phyloP scores from a whole-genome alignment of 306 rosid genomes.

The Cercis canadensis region DNA sequence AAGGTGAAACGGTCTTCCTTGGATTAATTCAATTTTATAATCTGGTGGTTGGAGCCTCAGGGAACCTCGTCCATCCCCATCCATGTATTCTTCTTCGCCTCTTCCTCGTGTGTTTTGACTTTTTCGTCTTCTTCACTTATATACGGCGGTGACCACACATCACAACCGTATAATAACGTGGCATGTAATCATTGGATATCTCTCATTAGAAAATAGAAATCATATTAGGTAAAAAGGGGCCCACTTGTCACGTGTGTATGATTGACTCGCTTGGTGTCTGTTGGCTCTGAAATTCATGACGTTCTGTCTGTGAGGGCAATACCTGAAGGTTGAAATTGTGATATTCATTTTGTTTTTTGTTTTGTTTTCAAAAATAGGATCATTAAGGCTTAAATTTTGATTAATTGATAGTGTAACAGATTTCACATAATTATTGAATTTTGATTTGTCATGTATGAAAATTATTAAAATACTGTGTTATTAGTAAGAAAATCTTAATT shows the following conservation, averaged over 20 bases:
- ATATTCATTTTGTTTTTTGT: too few species aligned
- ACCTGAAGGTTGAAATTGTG: too few species aligned
- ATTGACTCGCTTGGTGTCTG: constrained; percentile 24
- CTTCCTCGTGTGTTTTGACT: constrained; percentile 29
- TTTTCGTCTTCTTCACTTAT: constrained; percentile 1
- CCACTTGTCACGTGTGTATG: constrained; percentile 41
- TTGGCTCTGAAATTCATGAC: constrained; percentile 32
- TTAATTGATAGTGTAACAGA: too few species aligned
- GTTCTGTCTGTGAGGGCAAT: too few species aligned
- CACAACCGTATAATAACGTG: neutral
- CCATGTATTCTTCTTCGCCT: neutral
- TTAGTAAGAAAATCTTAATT: too few species aligned
- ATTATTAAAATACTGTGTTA: too few species aligned
- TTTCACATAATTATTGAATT: too few species aligned
- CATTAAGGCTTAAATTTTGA: too few species aligned
- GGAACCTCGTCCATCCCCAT: constrained; percentile 5
- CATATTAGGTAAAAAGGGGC: constrained; percentile 5
- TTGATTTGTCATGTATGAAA: too few species aligned
- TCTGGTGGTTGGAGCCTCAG: constrained; percentile 29
- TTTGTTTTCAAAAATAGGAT: too few species aligned
- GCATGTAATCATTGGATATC: constrained; percentile 7
- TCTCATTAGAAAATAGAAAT: neutral
- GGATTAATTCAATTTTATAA: constrained; percentile 15
- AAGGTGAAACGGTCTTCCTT: constrained; percentile 10
- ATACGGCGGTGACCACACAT: neutral